These are phyloP conservation scores for Penicillium verrucosum DNA, from an alignment of 2,329 filamentous ascomycete species.

Conservation along the genomic window DNA sequence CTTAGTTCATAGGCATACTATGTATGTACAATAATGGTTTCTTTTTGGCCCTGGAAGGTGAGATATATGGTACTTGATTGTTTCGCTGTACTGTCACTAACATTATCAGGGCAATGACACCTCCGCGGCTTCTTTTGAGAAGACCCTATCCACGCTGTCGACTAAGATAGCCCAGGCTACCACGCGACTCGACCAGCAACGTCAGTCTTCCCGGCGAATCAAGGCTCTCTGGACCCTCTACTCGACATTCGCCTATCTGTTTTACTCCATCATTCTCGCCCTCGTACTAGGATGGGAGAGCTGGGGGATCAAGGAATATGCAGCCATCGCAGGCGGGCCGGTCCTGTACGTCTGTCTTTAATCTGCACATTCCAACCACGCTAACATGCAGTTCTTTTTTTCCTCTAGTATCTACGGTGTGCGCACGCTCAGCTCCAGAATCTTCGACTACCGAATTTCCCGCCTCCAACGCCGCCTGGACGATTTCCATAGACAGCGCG, in stretches of 20 bases:
- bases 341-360: slow-evolving; percentile 58
- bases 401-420: slow-evolving; percentile 70
- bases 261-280: slow-evolving; percentile 76
- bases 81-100: not conserved
- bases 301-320: slow-evolving; percentile 74
- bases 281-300: slow-evolving; percentile 81
- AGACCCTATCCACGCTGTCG: slow-evolving; percentile 76
- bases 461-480: slow-evolving; percentile 67
- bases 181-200: slow-evolving; percentile 68
- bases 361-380: not conserved
- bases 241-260: slow-evolving; percentile 81
- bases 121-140: slow-evolving; percentile 91
- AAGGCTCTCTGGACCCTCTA: slow-evolving; percentile 90
- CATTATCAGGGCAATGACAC: slow-evolving; percentile 61
- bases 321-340: slow-evolving; percentile 72
- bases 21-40: slow-evolving; percentile 59
- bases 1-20: not conserved
- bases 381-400: slow-evolving; percentile 21
- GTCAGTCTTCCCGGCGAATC: slow-evolving; percentile 69
- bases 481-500: slow-evolving; percentile 71
- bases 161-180: slow-evolving; percentile 75
- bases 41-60: slow-evolving; percentile 82
- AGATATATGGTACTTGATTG: slow-evolving; percentile 21
- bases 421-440: slow-evolving; percentile 62
- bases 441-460: slow-evolving; percentile 79